Evolutionary conservation across 2,329 filamentous ascomycete species (phyloP).

Genomic region (Neonectria hederae): DNA sequence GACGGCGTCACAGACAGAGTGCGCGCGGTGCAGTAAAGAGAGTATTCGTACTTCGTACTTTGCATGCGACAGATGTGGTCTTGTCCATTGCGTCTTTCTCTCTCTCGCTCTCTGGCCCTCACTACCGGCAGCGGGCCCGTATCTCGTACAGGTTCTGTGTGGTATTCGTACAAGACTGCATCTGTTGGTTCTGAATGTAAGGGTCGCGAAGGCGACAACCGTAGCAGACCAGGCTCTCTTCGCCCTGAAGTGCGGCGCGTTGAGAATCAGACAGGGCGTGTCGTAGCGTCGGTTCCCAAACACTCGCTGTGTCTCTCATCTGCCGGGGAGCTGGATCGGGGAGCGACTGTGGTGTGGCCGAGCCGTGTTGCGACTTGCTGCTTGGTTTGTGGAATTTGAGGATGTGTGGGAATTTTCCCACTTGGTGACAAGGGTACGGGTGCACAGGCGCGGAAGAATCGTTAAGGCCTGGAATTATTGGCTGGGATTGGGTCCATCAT

Average conservation of each 20-base stretch:
- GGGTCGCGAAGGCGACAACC: neutral
- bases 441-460: slow-evolving; percentile 5
- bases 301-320: slow-evolving; percentile 39
- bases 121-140: neutral
- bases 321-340: slow-evolving; percentile 33
- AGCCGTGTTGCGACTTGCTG: slow-evolving; percentile 6
- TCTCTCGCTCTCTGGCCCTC: neutral
- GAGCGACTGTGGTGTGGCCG: neutral
- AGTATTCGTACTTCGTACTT: neutral
- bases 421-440: slow-evolving; percentile 28
- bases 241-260: slow-evolving; percentile 26
- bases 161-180: neutral
- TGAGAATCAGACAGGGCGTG: slow-evolving; percentile 25
- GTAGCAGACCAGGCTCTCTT: slow-evolving; percentile 18
- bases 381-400: slow-evolving; percentile 27
- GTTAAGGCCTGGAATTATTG: slow-evolving; percentile 24
- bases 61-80: neutral
- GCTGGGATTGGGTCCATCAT: neutral
- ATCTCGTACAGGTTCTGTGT: neutral
- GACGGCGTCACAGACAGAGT: slow-evolving; percentile 32
- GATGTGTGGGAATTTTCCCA: slow-evolving; percentile 24
- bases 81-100: neutral
- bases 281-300: slow-evolving; percentile 40
- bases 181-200: slow-evolving; percentile 24
- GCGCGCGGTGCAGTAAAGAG: neutral